Evolutionary conservation across 768 basidiomycete species (phyloP).

Genomic region (Tricholoma flavovirens): DNA sequence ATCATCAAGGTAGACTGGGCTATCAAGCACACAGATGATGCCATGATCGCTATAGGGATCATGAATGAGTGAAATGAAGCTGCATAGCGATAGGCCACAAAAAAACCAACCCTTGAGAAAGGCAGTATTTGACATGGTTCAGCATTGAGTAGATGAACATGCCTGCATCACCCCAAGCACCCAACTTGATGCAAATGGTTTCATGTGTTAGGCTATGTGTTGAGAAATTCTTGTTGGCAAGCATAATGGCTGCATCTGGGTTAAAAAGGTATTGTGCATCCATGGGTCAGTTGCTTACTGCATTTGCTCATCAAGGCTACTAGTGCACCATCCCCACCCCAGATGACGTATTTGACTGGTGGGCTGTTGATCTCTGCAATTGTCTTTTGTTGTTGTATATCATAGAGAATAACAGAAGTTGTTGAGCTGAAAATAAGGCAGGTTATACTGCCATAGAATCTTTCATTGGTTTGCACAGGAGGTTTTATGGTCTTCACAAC

Average conservation of each 20-base stretch:
- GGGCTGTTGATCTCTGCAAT: constrained; percentile 92
- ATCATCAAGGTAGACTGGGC: constrained; percentile 96
- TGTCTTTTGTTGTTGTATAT: constrained; percentile 88
- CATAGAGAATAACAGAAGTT: constrained; percentile 83
- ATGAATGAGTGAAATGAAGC: background rate
- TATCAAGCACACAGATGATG: constrained; percentile 97
- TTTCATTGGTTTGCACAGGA: constrained; percentile 92
- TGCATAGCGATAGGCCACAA: background rate
- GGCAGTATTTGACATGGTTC: too few species aligned
- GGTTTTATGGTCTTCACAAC: constrained; percentile 94
- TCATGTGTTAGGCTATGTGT: constrained; percentile 88
- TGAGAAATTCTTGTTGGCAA: constrained; percentile 90
- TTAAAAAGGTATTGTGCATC: background rate
- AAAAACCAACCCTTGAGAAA: constrained; percentile 75
- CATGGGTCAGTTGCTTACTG: constrained; percentile 51
- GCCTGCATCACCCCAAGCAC: constrained; percentile 78
- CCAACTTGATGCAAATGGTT: constrained; percentile 85
- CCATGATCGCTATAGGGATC: constrained; percentile 99
- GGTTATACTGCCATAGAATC: constrained; percentile 97
- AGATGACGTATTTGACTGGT: constrained; percentile 95
- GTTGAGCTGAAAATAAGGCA: constrained; percentile 87
- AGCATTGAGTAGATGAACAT: too few species aligned
- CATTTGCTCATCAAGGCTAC: constrained; percentile 74
- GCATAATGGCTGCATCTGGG: constrained; percentile 80
- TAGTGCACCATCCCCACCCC: constrained; percentile 20